Conservation (phyloP, 768 basidiomycete species). For the Mycena latifolia region DNA sequence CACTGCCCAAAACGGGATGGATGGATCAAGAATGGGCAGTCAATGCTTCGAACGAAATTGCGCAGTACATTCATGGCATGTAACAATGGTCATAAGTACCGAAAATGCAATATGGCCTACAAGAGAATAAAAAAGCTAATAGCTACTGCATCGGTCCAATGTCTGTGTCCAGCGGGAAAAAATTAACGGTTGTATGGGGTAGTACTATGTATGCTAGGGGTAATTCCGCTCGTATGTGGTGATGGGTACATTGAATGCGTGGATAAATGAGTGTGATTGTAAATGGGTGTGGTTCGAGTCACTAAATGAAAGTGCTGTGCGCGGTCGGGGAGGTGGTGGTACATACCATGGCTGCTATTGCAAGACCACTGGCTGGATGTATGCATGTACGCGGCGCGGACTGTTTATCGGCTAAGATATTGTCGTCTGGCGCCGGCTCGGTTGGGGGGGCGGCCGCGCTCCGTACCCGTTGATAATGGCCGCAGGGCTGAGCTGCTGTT, state of each 20-base stretch:
- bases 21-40: no score
- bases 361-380: conserved; percentile 1
- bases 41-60: no score
- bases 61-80: no score
- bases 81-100: conserved; percentile 28
- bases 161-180: conserved; percentile 27
- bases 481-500: conserved; percentile 33
- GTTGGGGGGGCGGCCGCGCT: conserved; percentile 1
- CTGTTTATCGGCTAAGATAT: conserved; percentile 21
- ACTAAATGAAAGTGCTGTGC: conserved; percentile 20
- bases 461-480: conserved; percentile 25
- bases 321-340: conserved; percentile 1
- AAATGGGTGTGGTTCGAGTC: conserved; percentile 6
- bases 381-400: neutral
- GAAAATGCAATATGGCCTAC: conserved; percentile 23
- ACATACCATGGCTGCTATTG: conserved; percentile 26
- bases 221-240: conserved; percentile 30
- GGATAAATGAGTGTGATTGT: conserved; percentile 23
- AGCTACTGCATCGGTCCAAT: conserved; percentile 18
- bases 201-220: conserved; percentile 30
- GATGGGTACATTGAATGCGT: conserved; percentile 18
- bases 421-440: conserved; percentile 33
- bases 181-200: conserved; percentile 22
- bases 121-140: conserved; percentile 8
- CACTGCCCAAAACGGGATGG: conserved; percentile 13